A percentile compares a stretch with the other conserved stretches of the same genome.
These are phyloP conservation scores for Chytriomyces hyalinus DNA, from an alignment of 192 early-diverging fungal species.

Conservation along the genomic window DNA sequence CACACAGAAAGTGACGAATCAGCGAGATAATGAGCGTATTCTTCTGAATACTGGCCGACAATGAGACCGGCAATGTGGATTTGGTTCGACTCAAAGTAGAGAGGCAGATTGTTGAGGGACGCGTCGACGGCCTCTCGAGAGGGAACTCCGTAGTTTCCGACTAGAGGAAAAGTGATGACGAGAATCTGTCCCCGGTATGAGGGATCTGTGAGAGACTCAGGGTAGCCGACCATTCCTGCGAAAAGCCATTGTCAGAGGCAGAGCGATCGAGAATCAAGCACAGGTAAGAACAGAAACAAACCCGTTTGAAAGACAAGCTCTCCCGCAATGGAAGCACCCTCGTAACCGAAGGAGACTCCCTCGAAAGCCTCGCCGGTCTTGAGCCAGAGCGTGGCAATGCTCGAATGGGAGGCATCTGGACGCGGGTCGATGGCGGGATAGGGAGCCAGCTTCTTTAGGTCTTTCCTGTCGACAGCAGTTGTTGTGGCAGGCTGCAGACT, in stretches of 20 bases:
- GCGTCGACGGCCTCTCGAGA: conserved; percentile 83
- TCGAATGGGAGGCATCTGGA: conserved; percentile 5
- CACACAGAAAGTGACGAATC: conserved; percentile 80
- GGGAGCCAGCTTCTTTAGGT: neutral
- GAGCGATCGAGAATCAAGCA: conserved; percentile 1
- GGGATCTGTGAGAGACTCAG: conserved; percentile 98
- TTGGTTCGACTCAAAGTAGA: conserved; percentile 93
- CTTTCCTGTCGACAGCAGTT: no score
- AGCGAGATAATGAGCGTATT: conserved; percentile 94
- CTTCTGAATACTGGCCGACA: conserved; percentile 88
- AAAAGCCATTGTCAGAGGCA: neutral
- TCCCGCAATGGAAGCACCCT: conserved; percentile 81
- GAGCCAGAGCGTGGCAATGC: conserved; percentile 65
- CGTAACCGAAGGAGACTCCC: conserved; percentile 95
- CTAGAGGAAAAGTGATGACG: conserved; percentile 94
- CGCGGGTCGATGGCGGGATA: conserved; percentile 19
- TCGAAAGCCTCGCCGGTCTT: conserved; percentile 84
- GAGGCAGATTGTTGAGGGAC: conserved; percentile 83
- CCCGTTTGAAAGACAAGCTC: conserved; percentile 99
- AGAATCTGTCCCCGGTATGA: conserved; percentile 98
- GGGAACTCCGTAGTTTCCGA: conserved; percentile 99
- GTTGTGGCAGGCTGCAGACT: no score
- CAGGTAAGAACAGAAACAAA: conserved; percentile 40
- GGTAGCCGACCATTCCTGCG: conserved; percentile 94
- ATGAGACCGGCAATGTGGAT: conserved; percentile 94